A percentile compares a stretch with the other conserved stretches of the same genome.
Conservation (phyloP, 768 basidiomycete genomes). For the Chalciporus chontae region DNA sequence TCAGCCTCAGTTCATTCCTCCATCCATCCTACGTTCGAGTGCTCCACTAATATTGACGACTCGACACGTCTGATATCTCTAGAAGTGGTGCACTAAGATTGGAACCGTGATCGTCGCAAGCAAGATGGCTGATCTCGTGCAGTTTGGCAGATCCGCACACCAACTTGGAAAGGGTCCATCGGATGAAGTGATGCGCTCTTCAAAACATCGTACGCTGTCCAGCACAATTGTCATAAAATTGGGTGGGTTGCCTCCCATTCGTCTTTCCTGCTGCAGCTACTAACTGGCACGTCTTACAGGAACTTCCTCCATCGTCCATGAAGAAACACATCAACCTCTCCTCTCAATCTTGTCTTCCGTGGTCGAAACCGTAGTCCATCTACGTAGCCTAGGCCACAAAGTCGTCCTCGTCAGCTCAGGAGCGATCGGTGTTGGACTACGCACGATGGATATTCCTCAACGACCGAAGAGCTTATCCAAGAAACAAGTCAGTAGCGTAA, state of each 20-base stretch:
- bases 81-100: neutral
- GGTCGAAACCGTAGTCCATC: constrained; percentile 83
- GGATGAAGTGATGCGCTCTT: constrained; percentile 17
- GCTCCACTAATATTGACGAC: too few relatives aligned
- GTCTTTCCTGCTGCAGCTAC: constrained; percentile 8
- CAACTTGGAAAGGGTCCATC: neutral
- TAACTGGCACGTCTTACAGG: constrained; percentile 36
- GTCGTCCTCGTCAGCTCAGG: constrained; percentile 96
- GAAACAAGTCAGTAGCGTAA: constrained; percentile 70
- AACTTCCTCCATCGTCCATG: constrained; percentile 95
- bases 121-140: neutral
- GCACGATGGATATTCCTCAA: constrained; percentile 81
- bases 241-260: constrained; percentile 42
- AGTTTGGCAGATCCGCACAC: constrained; percentile 4
- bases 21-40: too few relatives aligned
- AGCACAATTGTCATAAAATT: constrained; percentile 86
- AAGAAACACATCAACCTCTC: constrained; percentile 87
- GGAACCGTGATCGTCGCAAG: neutral
- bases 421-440: constrained; percentile 94
- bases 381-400: constrained; percentile 81
- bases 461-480: constrained; percentile 82
- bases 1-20: too few relatives aligned
- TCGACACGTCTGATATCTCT: too few relatives aligned
- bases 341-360: constrained; percentile 88
- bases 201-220: constrained; percentile 30